A percentile compares a stretch with the other conserved stretches of the same genome.
Evolutionary conservation across 257 asterid genomes (phyloP).

Genomic region (Penstemon davidsonii): DNA sequence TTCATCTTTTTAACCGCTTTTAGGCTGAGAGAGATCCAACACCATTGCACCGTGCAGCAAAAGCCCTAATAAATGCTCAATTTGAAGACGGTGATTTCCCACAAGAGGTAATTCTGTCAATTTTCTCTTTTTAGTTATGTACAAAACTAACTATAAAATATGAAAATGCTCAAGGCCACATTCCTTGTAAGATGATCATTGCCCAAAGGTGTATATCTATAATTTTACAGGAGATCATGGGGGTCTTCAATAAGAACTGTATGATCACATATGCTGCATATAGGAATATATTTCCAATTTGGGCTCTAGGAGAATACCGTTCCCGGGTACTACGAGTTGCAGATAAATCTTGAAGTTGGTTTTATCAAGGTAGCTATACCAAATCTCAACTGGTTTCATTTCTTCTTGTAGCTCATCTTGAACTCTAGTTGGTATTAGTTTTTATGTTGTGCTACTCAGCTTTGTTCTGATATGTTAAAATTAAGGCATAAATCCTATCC

Average conservation of each 20-base stretch:
- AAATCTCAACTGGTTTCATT: not conserved
- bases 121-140: not conserved
- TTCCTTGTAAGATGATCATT: not conserved
- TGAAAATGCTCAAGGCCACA: not conserved
- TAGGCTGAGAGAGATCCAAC: conserved; percentile 85
- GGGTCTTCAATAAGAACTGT: conserved; percentile 86
- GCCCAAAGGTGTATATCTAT: not conserved
- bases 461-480: no score
- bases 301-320: conserved; percentile 90
- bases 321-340: conserved; percentile 43
- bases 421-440: not conserved
- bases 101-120: conserved; percentile 64
- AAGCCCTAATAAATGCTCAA: conserved; percentile 80
- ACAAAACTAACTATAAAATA: not conserved
- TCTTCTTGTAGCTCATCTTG: not conserved
- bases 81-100: conserved; percentile 92
- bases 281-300: conserved; percentile 84
- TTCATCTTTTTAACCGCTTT: conserved; percentile 27
- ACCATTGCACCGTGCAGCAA: conserved; percentile 88
- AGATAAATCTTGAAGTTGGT: conserved; percentile 12
- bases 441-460: no score
- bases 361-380: conserved; percentile 10
- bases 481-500: no score
- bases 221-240: conserved; percentile 73
- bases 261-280: conserved; percentile 94